Evolutionary conservation across 2,329 filamentous ascomycete genomes (phyloP), one percentile per base, ranked within the genome.

Genomic region (Rhinocladiella mackenziei): DNA sequence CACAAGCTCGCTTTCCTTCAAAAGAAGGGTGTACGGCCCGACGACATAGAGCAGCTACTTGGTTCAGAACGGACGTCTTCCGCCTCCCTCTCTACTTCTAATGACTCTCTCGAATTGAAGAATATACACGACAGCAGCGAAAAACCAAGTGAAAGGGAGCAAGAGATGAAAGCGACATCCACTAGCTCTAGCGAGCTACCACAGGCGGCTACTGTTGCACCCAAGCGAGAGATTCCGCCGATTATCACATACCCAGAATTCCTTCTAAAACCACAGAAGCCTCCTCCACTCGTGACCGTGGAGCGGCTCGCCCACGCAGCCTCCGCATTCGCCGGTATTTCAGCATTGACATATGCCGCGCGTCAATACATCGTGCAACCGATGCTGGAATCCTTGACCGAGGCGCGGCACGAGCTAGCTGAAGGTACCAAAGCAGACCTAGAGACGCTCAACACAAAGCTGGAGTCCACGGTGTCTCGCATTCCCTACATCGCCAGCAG

Each of bases 1-100:
- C 82, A 80, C 65, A 94, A 94, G 68, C 71, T 77, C 14, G 76
- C 77, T 5, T 95, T 95, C 56, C 69, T 96, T 1, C 75, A 81
- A 58, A 78, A 78, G 38, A 96, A 96, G 63, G 86, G 86, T 3
- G 69, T 95, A 5, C 68, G 67, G 3, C 68, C 76, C 3, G 71
- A 75, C 22, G 80, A 91, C 50, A 86, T 94, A 49, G 70, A 86
- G 54, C 69, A 71, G 37, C 70, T 94, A 5, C 66, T 95, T 51
- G 70, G 63, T 33, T 41, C 60, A 58, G 48, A 67, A 65, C 33
- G 37, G 53, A 9, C 59, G 64, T 43, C 55, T 54, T 14, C 32
- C 38, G 13, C 36, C 3, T 7, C 34, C 23, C 7, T 22, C 4
- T 6, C 35, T 7, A 14, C 18, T 18, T 2, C 47, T 5, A 41